A percentile compares a stretch with the other conserved stretches of the same genome.
Conservation (phyloP, 371 early-diverging fungal species). For the Capniomyces stellatus region DNA sequence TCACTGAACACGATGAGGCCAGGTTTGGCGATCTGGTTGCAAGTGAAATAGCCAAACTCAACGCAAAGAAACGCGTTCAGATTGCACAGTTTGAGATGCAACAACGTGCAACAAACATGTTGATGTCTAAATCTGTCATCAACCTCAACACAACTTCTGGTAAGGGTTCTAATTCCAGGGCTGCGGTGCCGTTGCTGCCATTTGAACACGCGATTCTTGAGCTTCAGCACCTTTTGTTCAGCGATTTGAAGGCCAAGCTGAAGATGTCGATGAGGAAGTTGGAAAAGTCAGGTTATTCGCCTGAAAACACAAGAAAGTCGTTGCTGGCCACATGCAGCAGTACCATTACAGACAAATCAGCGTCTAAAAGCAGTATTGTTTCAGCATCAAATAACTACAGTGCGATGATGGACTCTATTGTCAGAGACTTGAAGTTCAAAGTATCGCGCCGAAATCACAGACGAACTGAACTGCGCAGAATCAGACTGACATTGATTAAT, state of each 20-base stretch:
- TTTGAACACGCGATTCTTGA: slow-evolving; percentile 29
- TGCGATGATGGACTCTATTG: slow-evolving; percentile 79
- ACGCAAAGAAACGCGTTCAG: slow-evolving; percentile 17
- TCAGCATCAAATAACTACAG: slow-evolving; percentile 47
- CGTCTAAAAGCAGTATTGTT: too few species aligned
- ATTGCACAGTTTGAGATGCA: slow-evolving; percentile 17
- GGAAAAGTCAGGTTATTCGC: slow-evolving; percentile 44
- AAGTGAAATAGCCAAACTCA: slow-evolving; percentile 24
- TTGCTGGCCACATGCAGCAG: too few species aligned
- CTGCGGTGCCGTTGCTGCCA: slow-evolving; percentile 16
- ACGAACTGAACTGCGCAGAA: slow-evolving; percentile 43
- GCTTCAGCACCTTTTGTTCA: slow-evolving; percentile 34
- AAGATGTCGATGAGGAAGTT: slow-evolving; percentile 53
- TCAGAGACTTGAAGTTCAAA: slow-evolving; percentile 81
- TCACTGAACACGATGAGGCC: slow-evolving; percentile 51
- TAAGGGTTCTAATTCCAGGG: neutral
- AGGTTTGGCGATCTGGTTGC: slow-evolving; percentile 36
- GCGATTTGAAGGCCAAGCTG: slow-evolving; percentile 42
- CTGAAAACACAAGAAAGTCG: slow-evolving; percentile 29
- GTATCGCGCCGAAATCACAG: slow-evolving; percentile 65
- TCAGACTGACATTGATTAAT: slow-evolving; percentile 58
- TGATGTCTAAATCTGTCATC: slow-evolving; percentile 5
- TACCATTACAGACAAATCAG: too few species aligned
- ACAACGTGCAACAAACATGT: slow-evolving; percentile 7
- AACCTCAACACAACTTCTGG: slow-evolving; percentile 7